Evolutionary conservation across 2,329 filamentous ascomycete species (phyloP).

Genomic region (Colletotrichum gloeosporioides): DNA sequence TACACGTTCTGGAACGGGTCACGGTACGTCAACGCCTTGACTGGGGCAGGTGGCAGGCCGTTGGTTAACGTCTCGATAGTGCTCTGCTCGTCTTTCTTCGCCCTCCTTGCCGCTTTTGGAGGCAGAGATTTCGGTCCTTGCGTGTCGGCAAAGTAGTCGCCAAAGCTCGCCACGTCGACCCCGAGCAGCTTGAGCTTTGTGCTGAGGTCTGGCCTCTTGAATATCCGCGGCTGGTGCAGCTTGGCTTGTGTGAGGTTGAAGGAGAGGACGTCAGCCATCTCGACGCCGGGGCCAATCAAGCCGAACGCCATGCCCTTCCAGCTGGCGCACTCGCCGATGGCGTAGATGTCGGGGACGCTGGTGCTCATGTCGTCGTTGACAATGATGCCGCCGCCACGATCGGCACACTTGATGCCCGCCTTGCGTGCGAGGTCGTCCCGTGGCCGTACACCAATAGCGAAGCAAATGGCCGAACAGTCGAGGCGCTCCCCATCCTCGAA

Average conservation of each 20-base stretch:
- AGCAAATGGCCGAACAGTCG: slow-evolving; percentile 82
- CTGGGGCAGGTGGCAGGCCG: slow-evolving; percentile 61
- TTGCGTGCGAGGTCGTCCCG: slow-evolving; percentile 77
- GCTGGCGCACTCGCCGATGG: slow-evolving; percentile 89
- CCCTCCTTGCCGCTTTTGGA: slow-evolving; percentile 51
- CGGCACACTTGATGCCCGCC: slow-evolving; percentile 74
- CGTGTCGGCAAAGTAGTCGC: slow-evolving; percentile 90
- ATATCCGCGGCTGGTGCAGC: slow-evolving; percentile 70
- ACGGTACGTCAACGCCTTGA: slow-evolving; percentile 87
- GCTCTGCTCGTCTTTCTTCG: slow-evolving; percentile 37
- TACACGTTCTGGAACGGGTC: slow-evolving; percentile 89
- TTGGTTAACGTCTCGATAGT: slow-evolving; percentile 56
- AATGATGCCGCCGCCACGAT: slow-evolving; percentile 78
- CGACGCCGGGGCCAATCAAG: slow-evolving; percentile 86
- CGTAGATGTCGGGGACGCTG: slow-evolving; percentile 76
- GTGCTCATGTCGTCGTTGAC: slow-evolving; percentile 73
- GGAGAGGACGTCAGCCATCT: slow-evolving; percentile 90
- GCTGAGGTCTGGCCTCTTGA: slow-evolving; percentile 85
- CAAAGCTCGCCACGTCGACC: slow-evolving; percentile 91
- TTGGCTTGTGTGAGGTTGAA: slow-evolving; percentile 90
- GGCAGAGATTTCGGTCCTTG: slow-evolving; percentile 83
- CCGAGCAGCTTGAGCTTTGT: slow-evolving; percentile 91
- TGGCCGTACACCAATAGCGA: slow-evolving; percentile 85
- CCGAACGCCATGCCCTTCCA: slow-evolving; percentile 89
- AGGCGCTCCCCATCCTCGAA: slow-evolving; percentile 84